Evolutionary conservation across 192 early-diverging fungal species (phyloP).

Genomic region (Coemansia sp.): DNA sequence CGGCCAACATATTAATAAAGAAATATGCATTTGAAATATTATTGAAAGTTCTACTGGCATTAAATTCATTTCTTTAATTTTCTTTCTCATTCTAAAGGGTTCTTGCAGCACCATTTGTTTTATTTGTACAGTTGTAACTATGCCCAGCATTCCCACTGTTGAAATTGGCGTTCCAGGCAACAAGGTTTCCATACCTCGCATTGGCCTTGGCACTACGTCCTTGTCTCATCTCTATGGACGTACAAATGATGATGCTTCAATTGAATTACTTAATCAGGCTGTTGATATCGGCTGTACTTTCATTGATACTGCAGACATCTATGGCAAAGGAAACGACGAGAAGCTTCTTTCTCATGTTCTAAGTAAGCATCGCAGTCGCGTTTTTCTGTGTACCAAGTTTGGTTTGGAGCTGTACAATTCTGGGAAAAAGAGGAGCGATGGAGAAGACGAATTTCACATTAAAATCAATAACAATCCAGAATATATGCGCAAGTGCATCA

Average conservation of each 20-base stretch:
- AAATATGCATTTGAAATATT: too few species aligned
- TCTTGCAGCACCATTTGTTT: too few species aligned
- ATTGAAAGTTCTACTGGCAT: too few species aligned
- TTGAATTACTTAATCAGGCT: constrained; percentile 47
- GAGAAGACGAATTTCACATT: too few species aligned
- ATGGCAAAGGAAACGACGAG: constrained; percentile 61
- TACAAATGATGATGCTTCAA: constrained; percentile 30
- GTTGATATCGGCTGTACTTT: constrained; percentile 57
- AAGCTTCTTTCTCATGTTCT: constrained; percentile 54
- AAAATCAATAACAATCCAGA: constrained; percentile 52
- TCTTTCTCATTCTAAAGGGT: too few species aligned
- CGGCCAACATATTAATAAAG: too few species aligned
- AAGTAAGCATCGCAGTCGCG: constrained; percentile 50
- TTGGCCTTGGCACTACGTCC: constrained; percentile 33
- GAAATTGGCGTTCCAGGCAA: constrained; percentile 31
- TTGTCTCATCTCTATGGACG: constrained; percentile 48
- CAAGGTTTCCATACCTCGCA: constrained; percentile 27
- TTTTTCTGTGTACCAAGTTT: constrained; percentile 67
- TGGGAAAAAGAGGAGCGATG: not conserved
- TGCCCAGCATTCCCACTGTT: not conserved
- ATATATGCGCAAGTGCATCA: constrained; percentile 42
- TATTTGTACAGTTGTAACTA: not conserved
- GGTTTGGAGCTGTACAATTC: constrained; percentile 22
- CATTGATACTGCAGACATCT: constrained; percentile 64
- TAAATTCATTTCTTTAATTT: too few species aligned